Evolutionary conservation across 2,329 filamentous ascomycete species (phyloP), one percentile per base, ranked within the genome.

Genomic region (Colletotrichum paranaense): DNA sequence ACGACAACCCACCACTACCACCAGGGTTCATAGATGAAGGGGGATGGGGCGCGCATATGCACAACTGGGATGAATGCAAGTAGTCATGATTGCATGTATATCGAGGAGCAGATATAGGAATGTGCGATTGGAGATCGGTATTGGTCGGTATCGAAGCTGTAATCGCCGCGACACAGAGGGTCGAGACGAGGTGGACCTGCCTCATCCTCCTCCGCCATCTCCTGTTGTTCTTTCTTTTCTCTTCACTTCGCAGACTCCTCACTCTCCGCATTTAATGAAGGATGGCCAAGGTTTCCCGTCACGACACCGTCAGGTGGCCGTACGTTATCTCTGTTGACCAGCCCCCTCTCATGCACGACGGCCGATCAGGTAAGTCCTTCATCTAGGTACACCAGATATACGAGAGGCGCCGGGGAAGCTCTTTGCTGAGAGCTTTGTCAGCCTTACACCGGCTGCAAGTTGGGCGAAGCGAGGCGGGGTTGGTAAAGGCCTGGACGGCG

Each of bases 401-500:
- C 19, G n/a, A 4, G 8, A 32, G 19, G 35, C 38, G 38, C 57
- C 63, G 69, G 69, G 64, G 46, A 53, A 32, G n/a, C 49, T 64
- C 46, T 46, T 46, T 14, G 4, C 46, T 38, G 55, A 26, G 55
- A 26, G 67, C 46, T 55, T 32, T 12, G 42, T 32, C 65, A 32
- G 42, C 59, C 55, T 42, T 69, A 64, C 59, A 69, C 70, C 60
- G 66, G 66, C 70, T 69, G 60, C 66, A 65, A 52, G 8, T n/a
- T 32, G 26, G 49, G 19, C 55, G 60, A 56, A 69, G 46, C 70
- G 59, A 32, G 32, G 35, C 60, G 59, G 55, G 24, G 32, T 63
- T 32, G 55, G 55, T 26, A 35, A 26, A 32, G 32, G 60, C 24
- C 60, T 62, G 66, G 42, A 12, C 5, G 56, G 11, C 16, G 19